Evolutionary conservation across 257 asterid species (phyloP).

Genomic region (Gentiana dahurica): DNA sequence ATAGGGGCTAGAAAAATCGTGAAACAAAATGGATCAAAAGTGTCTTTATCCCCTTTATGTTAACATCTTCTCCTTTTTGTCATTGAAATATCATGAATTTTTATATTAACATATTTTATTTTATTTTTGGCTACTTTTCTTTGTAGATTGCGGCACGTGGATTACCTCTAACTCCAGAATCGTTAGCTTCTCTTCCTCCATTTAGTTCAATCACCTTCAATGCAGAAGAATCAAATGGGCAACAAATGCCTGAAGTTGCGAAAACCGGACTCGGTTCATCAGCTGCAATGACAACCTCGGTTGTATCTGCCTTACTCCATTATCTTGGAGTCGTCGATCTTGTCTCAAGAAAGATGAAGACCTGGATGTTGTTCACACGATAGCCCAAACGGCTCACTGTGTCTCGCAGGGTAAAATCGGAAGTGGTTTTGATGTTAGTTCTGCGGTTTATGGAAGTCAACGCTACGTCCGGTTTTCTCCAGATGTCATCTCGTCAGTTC

Average conservation of each 20-base stretch:
- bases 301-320: conserved; percentile 84
- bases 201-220: conserved; percentile 80
- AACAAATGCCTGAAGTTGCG: conserved; percentile 85
- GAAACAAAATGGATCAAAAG: no score
- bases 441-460: conserved; percentile 98
- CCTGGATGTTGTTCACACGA: conserved; percentile 74
- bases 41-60: no score
- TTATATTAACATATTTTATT: conserved; percentile 1
- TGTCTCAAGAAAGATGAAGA: conserved; percentile 25
- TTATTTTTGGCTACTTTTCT: conserved; percentile 5
- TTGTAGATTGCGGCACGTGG: conserved; percentile 89
- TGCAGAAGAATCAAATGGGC: conserved; percentile 61
- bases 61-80: no score
- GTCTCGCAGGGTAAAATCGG: conserved; percentile 99
- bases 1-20: no score
- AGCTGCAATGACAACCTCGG: conserved; percentile 99
- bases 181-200: conserved; percentile 85
- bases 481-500: conserved; percentile 78
- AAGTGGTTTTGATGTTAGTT: conserved; percentile 98
- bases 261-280: conserved; percentile 99
- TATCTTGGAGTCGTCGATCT: conserved; percentile 77
- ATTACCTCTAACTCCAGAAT: conserved; percentile 77
- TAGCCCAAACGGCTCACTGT: conserved; percentile 98
- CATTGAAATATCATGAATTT: no score
- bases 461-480: conserved; percentile 91